phyloP scores from a whole-genome alignment of 306 rosid species.

The Rosa persica region DNA sequence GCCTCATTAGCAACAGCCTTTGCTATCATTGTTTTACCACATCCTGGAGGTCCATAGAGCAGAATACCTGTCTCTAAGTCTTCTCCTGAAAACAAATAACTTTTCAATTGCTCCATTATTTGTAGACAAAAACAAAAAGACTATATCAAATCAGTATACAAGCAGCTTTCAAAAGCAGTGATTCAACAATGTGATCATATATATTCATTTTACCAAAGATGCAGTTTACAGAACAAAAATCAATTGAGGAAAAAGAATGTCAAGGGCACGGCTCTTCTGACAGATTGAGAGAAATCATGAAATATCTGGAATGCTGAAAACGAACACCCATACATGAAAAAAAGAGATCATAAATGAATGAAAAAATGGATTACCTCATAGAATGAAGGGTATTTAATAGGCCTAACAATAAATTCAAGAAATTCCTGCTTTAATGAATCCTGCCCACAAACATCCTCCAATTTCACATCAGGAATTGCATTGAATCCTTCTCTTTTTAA shows the following conservation, averaged over 20 bases:
- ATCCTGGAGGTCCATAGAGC: conserved; percentile 93
- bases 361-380: conserved; percentile 49
- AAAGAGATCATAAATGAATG: too few species aligned
- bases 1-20: conserved; percentile 91
- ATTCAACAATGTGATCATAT: too few species aligned
- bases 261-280: too few species aligned
- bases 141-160: too few species aligned
- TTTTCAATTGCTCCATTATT: too few species aligned
- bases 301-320: too few species aligned
- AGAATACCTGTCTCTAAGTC: conserved; percentile 72
- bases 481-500: conserved; percentile 91
- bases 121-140: background rate
- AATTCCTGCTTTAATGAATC: conserved; percentile 62
- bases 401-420: conserved; percentile 42
- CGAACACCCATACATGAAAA: background rate
- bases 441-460: conserved; percentile 93
- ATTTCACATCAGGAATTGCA: conserved; percentile 69
- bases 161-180: too few species aligned
- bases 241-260: too few species aligned
- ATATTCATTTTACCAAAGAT: too few species aligned
- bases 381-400: conserved; percentile 59
- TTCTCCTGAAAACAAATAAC: conserved; percentile 42
- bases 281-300: too few species aligned
- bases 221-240: too few species aligned
- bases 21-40: conserved; percentile 91